A percentile compares a stretch with the other conserved stretches of the same genome.
Evolutionary conservation across 331 rosid species (phyloP).

Genomic region (Arachis monticola): DNA sequence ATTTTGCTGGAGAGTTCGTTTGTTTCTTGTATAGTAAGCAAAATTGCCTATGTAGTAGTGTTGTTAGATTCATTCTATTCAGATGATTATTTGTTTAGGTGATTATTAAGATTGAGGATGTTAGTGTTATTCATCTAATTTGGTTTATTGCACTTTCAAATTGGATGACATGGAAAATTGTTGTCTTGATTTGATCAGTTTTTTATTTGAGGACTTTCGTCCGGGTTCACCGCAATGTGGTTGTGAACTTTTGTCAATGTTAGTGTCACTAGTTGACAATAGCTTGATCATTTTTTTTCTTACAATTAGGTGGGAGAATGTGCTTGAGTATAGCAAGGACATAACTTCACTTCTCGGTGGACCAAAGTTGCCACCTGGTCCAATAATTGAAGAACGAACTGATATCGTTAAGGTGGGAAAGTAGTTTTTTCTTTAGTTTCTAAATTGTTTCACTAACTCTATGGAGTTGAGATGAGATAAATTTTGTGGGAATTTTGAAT

Average conservation of each 20-base stretch:
- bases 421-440: neutral
- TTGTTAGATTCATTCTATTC: neutral
- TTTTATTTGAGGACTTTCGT: slow-evolving; percentile 3
- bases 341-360: slow-evolving; percentile 69
- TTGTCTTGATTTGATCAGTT: neutral
- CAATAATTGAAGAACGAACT: slow-evolving; percentile 65
- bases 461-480: slow-evolving; percentile 7
- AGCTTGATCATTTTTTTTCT: slow-evolving; percentile 5
- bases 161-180: neutral
- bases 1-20: neutral
- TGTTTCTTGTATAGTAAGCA: neutral
- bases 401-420: slow-evolving; percentile 61
- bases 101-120: slow-evolving; percentile 1
- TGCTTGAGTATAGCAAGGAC: slow-evolving; percentile 86
- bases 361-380: slow-evolving; percentile 49
- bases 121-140: neutral
- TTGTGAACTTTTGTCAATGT: slow-evolving; percentile 2
- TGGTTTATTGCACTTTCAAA: slow-evolving; percentile 1
- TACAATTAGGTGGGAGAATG: slow-evolving; percentile 82
- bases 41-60: neutral
- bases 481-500: slow-evolving; percentile 23
- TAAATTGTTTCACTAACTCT: slow-evolving; percentile 6
- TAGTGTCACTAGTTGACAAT: slow-evolving; percentile 9
- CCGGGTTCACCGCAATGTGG: neutral
- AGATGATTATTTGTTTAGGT: neutral